These are phyloP conservation scores for Xerocomellus chrysenteron DNA, from an alignment of 768 basidiomycete genomes.

Conservation along the genomic window DNA sequence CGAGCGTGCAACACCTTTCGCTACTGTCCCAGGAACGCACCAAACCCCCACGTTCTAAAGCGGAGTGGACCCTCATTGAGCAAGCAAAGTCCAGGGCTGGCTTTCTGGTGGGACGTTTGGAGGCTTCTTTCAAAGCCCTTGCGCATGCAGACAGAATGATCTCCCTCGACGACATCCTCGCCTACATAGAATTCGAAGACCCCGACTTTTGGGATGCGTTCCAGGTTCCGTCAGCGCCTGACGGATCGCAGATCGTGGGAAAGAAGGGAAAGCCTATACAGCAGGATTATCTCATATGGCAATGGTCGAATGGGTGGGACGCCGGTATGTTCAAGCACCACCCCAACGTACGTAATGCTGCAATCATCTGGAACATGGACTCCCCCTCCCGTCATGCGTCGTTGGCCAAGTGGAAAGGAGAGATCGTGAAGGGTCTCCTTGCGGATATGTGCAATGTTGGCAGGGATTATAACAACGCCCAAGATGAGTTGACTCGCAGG, in stretches of 20 bases:
- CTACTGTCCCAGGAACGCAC: slow-evolving; percentile 41
- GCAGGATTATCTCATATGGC: slow-evolving; percentile 42
- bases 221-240: slow-evolving; percentile 38
- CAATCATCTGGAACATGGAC: slow-evolving; percentile 40
- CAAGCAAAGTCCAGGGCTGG: slow-evolving; percentile 28
- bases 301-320: slow-evolving; percentile 46
- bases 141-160: slow-evolving; percentile 12
- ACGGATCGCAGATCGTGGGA: slow-evolving; percentile 47
- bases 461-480: slow-evolving; percentile 43
- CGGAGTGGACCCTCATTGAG: slow-evolving; percentile 45
- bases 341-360: slow-evolving; percentile 23
- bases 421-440: slow-evolving; percentile 36
- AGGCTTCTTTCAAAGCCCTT: slow-evolving; percentile 33
- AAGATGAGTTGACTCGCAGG: slow-evolving; percentile 36
- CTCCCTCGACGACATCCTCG: slow-evolving; percentile 36
- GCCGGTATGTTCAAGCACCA: slow-evolving; percentile 42
- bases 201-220: slow-evolving; percentile 46
- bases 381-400: slow-evolving; percentile 24
- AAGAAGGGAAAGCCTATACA: slow-evolving; percentile 37
- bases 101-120: slow-evolving; percentile 23
- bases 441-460: slow-evolving; percentile 33
- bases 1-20: slow-evolving; percentile 45
- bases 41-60: slow-evolving; percentile 22
- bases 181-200: slow-evolving; percentile 53
- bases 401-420: slow-evolving; percentile 37